These are phyloP conservation scores for Fusarium sp. DNA, from an alignment of 2,329 filamentous ascomycete species.

Conservation along the genomic window DNA sequence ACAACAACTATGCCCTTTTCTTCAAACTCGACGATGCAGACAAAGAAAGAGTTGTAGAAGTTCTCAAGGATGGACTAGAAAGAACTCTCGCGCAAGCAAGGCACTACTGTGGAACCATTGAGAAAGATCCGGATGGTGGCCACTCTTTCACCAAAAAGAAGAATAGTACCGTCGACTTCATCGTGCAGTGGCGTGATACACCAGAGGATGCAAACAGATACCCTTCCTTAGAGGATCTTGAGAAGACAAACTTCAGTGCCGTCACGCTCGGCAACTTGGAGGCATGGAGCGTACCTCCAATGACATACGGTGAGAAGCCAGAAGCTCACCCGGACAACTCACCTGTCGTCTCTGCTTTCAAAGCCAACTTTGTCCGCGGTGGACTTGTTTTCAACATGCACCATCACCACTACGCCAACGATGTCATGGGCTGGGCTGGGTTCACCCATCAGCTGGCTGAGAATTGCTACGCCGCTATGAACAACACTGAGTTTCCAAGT, in stretches of 20 bases:
- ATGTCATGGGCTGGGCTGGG: conserved; percentile 58
- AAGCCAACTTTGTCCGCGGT: conserved; percentile 58
- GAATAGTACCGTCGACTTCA: conserved; percentile 53
- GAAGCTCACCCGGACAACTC: conserved; percentile 53
- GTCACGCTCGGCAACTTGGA: conserved; percentile 52
- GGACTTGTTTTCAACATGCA: conserved; percentile 59
- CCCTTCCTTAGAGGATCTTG: conserved; percentile 57
- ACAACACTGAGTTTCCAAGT: conserved; percentile 48
- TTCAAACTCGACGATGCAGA: conserved; percentile 53
- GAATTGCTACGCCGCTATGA: conserved; percentile 55
- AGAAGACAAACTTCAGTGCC: conserved; percentile 53
- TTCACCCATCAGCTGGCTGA: conserved; percentile 58
- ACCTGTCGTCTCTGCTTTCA: conserved; percentile 55
- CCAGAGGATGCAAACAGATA: conserved; percentile 45
- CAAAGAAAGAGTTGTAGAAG: conserved; percentile 44
- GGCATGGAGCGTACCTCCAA: conserved; percentile 53
- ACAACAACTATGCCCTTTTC: conserved; percentile 57
- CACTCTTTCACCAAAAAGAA: conserved; percentile 55
- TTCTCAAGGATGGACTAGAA: conserved; percentile 55
- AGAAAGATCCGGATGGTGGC: conserved; percentile 53
- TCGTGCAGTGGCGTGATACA: conserved; percentile 55
- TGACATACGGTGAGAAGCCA: conserved; percentile 57
- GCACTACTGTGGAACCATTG: conserved; percentile 57
- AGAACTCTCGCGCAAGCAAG: conserved; percentile 54
- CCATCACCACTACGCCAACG: conserved; percentile 59